Evolutionary conservation across 2,329 filamentous ascomycete species (phyloP), one percentile per base, ranked within the genome.

Genomic region (Trichoderma asperellum): DNA sequence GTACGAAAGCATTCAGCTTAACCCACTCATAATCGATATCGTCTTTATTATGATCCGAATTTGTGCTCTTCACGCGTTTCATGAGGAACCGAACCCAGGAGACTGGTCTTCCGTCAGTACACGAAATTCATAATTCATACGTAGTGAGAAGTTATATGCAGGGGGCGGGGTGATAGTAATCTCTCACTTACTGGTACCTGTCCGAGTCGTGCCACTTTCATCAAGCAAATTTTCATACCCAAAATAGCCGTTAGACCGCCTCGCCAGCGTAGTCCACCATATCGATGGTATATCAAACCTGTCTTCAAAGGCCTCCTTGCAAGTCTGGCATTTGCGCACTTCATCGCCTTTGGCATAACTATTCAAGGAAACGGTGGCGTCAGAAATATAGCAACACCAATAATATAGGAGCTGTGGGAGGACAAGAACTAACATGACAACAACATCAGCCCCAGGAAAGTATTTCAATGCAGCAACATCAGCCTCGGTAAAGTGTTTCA

Each of bases 201-300:
- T 59, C 21, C 68, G 55, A 16, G 3, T 34, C 1, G 1, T 49
- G 5, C 68, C 62, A 35, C 35, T 21, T 0, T 73, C 59, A 32
- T 72, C 67, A 6, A 71, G 53, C 11, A 70, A 16, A 35, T 70
- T 67, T 21, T 77, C 75, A 58, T 75, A 77, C 0, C 80, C 81
- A 70, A 82, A 81, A 37, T 81, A 80, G 0, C 80, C 81, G n/a
- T 82, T 83, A 2, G 79, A 76, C 43, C 76, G 76, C 16, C 71
- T 71, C 53, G 73, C 76, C 43, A 77, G 75, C 5, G 74, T 71
- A 0, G 78, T 75, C 81, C 80, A 82, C 78, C 79, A 83, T 0
- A 75, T 43, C 14, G 76, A 69, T 1, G 79, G 79, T 14, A 81
- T 77, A 2, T 29, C 32, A 53, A 79, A 78, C 0, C 29, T 65